Evolutionary conservation across 2,329 filamentous ascomycete genomes (phyloP).

Genomic region (Grosmannia huntii): DNA sequence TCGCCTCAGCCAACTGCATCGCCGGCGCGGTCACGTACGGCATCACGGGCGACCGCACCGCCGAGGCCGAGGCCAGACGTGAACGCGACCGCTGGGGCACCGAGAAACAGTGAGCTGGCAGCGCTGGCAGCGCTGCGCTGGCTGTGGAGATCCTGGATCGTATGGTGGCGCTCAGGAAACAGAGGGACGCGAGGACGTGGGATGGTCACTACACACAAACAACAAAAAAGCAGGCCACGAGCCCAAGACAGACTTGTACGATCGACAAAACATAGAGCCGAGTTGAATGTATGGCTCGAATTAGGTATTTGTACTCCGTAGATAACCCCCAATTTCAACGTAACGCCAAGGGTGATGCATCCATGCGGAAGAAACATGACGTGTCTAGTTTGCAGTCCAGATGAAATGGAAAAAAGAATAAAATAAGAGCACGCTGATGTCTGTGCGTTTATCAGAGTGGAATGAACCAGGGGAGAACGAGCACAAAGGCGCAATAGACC

Average conservation of each 20-base stretch:
- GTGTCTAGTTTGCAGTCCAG: not conserved
- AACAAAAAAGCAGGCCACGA: not conserved
- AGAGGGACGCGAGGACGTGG: no score
- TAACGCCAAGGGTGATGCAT: not conserved
- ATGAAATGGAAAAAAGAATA: not conserved
- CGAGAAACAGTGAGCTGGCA: not conserved
- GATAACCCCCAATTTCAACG: not conserved
- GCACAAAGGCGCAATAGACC: not conserved
- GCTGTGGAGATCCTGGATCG: no score
- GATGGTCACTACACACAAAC: not conserved
- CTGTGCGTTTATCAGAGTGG: not conserved
- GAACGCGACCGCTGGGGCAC: conserved; percentile 38
- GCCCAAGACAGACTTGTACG: not conserved
- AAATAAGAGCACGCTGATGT: not conserved
- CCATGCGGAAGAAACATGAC: not conserved
- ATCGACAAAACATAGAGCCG: not conserved
- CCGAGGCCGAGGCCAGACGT: conserved; percentile 33
- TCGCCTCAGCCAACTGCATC: conserved; percentile 34
- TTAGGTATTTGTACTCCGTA: not conserved
- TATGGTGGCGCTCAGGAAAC: no score
- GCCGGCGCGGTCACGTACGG: conserved; percentile 38
- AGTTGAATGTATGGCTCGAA: not conserved
- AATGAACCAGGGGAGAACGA: not conserved
- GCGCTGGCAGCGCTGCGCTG: no score
- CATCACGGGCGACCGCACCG: conserved; percentile 34